Conservation (phyloP, 306 rosid genomes). For the Luffa aegyptiaca region DNA sequence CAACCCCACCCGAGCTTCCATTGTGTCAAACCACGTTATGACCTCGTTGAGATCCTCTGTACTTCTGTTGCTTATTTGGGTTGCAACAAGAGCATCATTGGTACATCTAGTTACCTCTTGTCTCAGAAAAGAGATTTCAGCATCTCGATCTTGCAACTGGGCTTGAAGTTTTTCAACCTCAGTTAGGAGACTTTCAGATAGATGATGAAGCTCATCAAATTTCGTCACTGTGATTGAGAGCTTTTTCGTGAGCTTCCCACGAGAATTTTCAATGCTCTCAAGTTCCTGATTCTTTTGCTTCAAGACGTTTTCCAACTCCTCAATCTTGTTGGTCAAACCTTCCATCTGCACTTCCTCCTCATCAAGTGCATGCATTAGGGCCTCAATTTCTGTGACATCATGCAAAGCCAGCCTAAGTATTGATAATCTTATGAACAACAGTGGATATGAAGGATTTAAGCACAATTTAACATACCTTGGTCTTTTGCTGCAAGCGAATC, state of each 20-base stretch:
- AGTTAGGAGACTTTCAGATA: conserved; percentile 72
- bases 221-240: conserved; percentile 72
- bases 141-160: conserved; percentile 89
- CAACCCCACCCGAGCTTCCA: conserved; percentile 42
- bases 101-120: conserved; percentile 97
- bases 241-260: conserved; percentile 71
- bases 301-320: conserved; percentile 55
- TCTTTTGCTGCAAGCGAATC: conserved; percentile 71
- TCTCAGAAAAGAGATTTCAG: conserved; percentile 89
- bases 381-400: conserved; percentile 71
- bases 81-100: conserved; percentile 76
- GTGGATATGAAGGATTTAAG: not conserved
- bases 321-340: conserved; percentile 45
- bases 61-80: conserved; percentile 55
- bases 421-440: not conserved
- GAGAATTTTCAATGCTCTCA: conserved; percentile 61
- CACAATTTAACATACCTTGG: conserved; percentile 45
- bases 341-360: conserved; percentile 94
- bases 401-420: conserved; percentile 13
- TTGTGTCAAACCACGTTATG: conserved; percentile 57
- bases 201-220: conserved; percentile 92
- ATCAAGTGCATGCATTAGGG: conserved; percentile 88
- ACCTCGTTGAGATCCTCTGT: conserved; percentile 58
- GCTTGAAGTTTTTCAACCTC: conserved; percentile 92
- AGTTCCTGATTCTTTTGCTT: conserved; percentile 59